Base-by-base conservation (phyloP, 108 stramenopile species). In the Cyclotella atomus region DNA sequence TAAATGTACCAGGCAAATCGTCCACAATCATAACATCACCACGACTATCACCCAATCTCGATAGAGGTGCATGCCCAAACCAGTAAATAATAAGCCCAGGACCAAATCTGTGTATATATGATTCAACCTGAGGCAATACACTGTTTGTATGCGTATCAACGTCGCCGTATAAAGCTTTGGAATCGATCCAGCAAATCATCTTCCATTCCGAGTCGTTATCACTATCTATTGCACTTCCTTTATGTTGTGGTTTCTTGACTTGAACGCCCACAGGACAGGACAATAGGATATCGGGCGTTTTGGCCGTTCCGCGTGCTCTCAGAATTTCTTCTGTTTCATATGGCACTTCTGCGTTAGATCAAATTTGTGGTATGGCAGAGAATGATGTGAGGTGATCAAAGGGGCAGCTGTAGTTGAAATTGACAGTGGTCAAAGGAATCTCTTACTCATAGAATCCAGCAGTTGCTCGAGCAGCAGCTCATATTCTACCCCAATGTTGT, bases 11-110 rank as follows among this genome's bases (percentile, higher is more conserved):
- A 8, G 91, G 93, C 25, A 92, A 53, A 46, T 86, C 53, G 65
- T 87, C 88, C 27, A 63, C 17, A 43, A 95, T 88, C 20, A 77
- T 60, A n/a, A 92, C 54, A 70, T 92, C 91, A 30, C 87, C 88
- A 47, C 83, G 71, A 3, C 86, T 84, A 67, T 92, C 81, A 24
- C 71, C 81, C 41, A 95, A 65, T 60, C 49, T 73, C 16, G 84
- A 82, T 38, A 90, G 52, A 7, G 93, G 93, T 35, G 93, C 93
- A 67, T 95, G 93, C 8, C 93, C 93, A 83, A 95, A 92, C 89
- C 89, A 95, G 81, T 95, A 95, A 0, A 95, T 27, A 46, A 95
- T 64, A 32, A 95, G 50, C 12, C 93, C 93, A 19, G 93, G 89
- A 45, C 93, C 93, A 72, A 91, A 92, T 28, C 93, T 72, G 79